These are phyloP conservation scores for Clausena lansium DNA, from an alignment of 345 rosid genomes.

Conservation along the genomic window DNA sequence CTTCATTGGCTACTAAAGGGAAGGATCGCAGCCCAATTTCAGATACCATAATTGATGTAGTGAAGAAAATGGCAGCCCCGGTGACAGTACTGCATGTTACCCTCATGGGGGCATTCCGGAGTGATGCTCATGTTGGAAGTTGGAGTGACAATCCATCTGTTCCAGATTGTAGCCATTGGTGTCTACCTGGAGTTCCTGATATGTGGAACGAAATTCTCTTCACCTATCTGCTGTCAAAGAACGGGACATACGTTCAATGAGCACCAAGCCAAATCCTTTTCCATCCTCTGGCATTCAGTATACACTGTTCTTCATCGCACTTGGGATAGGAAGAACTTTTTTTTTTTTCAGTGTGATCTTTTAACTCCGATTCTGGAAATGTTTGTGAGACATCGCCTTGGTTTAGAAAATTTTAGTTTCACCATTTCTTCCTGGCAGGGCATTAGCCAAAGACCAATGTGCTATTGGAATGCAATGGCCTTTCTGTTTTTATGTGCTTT, in stretches of 20 bases:
- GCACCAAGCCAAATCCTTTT: background rate
- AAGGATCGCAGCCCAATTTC: conserved; percentile 50
- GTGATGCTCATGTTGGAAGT: conserved; percentile 63
- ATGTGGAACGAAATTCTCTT: conserved; percentile 60
- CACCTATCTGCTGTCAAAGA: conserved; percentile 31
- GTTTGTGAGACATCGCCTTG: background rate
- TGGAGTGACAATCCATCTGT: conserved; percentile 67
- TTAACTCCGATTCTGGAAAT: background rate
- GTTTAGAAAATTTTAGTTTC: background rate
- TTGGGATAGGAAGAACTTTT: background rate
- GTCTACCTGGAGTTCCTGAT: conserved; percentile 79
- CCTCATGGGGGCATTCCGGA: conserved; percentile 61
- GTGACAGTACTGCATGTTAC: conserved; percentile 59
- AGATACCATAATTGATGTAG: conserved; percentile 35
- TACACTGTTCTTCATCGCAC: background rate
- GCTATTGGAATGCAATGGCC: too few species aligned
- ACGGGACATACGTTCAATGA: conserved; percentile 4
- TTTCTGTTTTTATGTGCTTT: background rate
- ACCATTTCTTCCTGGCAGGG: background rate
- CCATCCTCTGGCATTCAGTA: background rate
- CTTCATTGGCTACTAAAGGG: conserved; percentile 39
- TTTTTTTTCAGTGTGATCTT: background rate
- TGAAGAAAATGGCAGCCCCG: conserved; percentile 38
- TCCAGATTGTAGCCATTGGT: conserved; percentile 78
- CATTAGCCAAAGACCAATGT: too few species aligned